Percentiles rank a stretch among this genome's conserved stretches.
These are phyloP conservation scores for Phalaenopsis aphrodite DNA, from an alignment of 106 monocot genomes.

Conservation along the genomic window DNA sequence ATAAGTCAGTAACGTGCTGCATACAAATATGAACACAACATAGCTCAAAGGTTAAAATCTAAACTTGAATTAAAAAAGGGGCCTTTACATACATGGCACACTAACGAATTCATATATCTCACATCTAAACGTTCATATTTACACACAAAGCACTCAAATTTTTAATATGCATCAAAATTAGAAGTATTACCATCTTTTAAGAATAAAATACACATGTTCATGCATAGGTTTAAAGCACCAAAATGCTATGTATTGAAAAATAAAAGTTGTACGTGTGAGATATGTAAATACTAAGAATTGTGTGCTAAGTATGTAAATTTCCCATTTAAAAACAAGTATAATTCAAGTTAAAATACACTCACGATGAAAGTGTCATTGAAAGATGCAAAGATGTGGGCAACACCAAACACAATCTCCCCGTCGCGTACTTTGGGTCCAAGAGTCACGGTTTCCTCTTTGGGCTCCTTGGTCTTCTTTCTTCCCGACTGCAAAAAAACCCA, in stretches of 20 bases:
- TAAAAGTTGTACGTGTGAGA: no score
- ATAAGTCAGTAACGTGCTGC: slow-evolving; percentile 47
- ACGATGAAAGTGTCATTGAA: slow-evolving; percentile 96
- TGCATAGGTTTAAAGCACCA: no score
- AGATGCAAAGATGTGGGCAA: slow-evolving; percentile 86
- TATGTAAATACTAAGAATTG: no score
- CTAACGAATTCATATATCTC: no score
- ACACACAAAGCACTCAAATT: no score
- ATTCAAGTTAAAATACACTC: slow-evolving; percentile 3
- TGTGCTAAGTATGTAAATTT: not conserved
- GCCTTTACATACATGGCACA: no score
- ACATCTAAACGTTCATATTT: no score
- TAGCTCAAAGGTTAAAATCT: not conserved
- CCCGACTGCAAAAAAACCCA: slow-evolving; percentile 42
- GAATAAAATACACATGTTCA: no score
- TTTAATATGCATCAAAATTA: no score
- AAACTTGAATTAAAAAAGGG: no score
- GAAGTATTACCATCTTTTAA: no score
- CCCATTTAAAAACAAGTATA: not conserved
- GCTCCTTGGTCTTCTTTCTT: slow-evolving; percentile 71
- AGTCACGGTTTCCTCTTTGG: slow-evolving; percentile 89
- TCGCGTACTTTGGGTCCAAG: slow-evolving; percentile 75
- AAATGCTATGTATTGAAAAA: no score
- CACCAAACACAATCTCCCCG: slow-evolving; percentile 81
- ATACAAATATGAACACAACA: not conserved